Evolutionary conservation across 176 grass and related monocot species (phyloP).

Genomic region (Musa itinerans): DNA sequence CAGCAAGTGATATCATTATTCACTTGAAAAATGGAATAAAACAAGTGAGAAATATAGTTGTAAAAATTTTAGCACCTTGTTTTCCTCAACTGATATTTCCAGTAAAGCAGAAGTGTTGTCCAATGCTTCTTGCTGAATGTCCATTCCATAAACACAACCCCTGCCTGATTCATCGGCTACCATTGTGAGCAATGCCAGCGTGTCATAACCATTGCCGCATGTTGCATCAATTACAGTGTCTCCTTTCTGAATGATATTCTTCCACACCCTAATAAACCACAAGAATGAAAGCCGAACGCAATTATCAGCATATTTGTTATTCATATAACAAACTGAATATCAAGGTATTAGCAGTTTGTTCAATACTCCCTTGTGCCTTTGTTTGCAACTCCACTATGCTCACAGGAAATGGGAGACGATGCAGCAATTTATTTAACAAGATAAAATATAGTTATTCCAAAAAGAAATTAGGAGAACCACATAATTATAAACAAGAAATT

Average conservation of each 20-base stretch:
- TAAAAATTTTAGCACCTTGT: slow-evolving; percentile 38
- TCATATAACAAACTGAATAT: neutral
- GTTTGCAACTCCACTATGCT: too few relatives aligned
- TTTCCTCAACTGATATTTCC: slow-evolving; percentile 34
- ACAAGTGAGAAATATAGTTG: neutral
- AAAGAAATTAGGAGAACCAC: too few relatives aligned
- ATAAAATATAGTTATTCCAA: too few relatives aligned
- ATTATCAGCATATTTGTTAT: neutral
- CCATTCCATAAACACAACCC: slow-evolving; percentile 67
- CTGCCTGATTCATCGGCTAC: slow-evolving; percentile 41
- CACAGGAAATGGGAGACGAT: too few relatives aligned
- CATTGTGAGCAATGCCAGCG: slow-evolving; percentile 66
- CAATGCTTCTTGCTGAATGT: slow-evolving; percentile 67
- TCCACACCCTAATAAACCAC: slow-evolving; percentile 53
- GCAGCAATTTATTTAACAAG: too few relatives aligned
- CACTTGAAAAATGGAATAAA: neutral
- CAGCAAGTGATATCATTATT: neutral
- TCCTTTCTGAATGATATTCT: slow-evolving; percentile 57
- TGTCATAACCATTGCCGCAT: slow-evolving; percentile 81
- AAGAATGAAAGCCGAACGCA: neutral
- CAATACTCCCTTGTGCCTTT: neutral
- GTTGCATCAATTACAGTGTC: slow-evolving; percentile 87
- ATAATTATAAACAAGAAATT: too few relatives aligned
- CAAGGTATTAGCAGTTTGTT: neutral
- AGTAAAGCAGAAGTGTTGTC: slow-evolving; percentile 57